A percentile compares a stretch with the other conserved stretches of the same genome.
These are phyloP conservation scores for Metarhizium guizhouense DNA, from an alignment of 2,329 filamentous ascomycete genomes.

Conservation along the genomic window DNA sequence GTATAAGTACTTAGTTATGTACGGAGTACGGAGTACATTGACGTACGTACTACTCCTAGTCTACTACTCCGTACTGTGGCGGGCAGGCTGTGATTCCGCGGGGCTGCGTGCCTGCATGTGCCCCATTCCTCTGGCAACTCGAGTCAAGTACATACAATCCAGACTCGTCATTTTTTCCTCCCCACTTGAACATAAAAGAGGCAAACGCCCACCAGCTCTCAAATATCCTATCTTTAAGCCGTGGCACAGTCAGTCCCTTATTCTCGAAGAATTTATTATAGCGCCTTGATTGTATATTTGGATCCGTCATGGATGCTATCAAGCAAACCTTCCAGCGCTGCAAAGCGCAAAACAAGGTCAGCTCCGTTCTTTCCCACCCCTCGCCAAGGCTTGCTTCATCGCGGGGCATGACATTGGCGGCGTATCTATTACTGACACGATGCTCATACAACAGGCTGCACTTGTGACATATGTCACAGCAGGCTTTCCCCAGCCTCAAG, in stretches of 20 bases:
- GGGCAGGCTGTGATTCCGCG: too few relatives aligned
- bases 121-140: neutral
- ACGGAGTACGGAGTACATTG: too few relatives aligned
- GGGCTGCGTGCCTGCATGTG: too few relatives aligned
- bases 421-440: neutral
- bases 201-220: neutral
- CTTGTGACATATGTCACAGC: conserved; percentile 95
- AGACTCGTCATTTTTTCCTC: neutral
- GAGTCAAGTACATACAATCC: neutral
- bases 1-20: too few relatives aligned
- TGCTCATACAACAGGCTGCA: conserved; percentile 49
- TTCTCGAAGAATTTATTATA: conserved; percentile 12
- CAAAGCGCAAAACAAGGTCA: conserved; percentile 50
- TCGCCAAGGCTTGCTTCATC: neutral
- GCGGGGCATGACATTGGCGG: neutral
- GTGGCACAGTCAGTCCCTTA: neutral
- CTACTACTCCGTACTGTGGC: too few relatives aligned
- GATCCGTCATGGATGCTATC: conserved; percentile 41
- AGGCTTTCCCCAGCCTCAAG: conserved; percentile 75
- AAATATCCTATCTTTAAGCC: neutral
- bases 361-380: conserved; percentile 12
- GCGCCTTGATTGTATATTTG: neutral
- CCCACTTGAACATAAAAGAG: conserved; percentile 1
- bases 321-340: conserved; percentile 51
- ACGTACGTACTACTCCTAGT: too few relatives aligned